Percentiles rank a stretch among this genome's conserved stretches.
These are phyloP conservation scores for Hexamita inflata DNA, from an alignment of 208 protist species.

Conservation along the genomic window DNA sequence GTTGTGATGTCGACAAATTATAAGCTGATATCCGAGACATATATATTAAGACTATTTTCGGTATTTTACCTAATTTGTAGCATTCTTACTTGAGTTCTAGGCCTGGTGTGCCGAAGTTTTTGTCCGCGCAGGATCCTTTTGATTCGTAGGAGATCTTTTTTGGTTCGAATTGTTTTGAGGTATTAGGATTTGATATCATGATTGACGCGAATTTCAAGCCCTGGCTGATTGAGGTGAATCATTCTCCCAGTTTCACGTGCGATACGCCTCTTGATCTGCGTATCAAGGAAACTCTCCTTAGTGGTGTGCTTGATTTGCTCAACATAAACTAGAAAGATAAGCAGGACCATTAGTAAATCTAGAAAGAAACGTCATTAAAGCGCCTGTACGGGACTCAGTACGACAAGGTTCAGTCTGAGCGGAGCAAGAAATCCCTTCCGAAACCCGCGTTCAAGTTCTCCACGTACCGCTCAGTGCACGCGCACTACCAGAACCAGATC, in stretches of 20 bases:
- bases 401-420: too few species aligned
- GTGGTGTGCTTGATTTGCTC: slow-evolving; percentile 4
- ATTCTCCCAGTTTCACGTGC: slow-evolving; percentile 40
- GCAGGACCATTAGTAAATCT: too few species aligned
- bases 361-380: too few species aligned
- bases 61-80: slow-evolving; percentile 18
- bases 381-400: too few species aligned
- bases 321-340: not conserved
- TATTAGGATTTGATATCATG: slow-evolving; percentile 48
- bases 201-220: slow-evolving; percentile 41
- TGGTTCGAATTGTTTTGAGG: slow-evolving; percentile 33
- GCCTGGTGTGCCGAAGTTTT: slow-evolving; percentile 25
- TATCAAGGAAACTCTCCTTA: slow-evolving; percentile 7
- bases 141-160: not conserved
- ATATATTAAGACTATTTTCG: slow-evolving; percentile 38
- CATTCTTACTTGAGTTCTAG: slow-evolving; percentile 33
- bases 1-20: slow-evolving; percentile 21
- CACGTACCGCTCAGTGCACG: too few species aligned
- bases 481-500: too few species aligned
- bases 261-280: slow-evolving; percentile 40
- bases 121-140: not conserved
- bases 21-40: slow-evolving; percentile 27
- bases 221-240: slow-evolving; percentile 45
- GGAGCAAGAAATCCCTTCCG: too few species aligned
- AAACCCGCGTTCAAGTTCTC: too few species aligned